Conservation (phyloP, 768 basidiomycete species). For the Serpula lacrymans region DNA sequence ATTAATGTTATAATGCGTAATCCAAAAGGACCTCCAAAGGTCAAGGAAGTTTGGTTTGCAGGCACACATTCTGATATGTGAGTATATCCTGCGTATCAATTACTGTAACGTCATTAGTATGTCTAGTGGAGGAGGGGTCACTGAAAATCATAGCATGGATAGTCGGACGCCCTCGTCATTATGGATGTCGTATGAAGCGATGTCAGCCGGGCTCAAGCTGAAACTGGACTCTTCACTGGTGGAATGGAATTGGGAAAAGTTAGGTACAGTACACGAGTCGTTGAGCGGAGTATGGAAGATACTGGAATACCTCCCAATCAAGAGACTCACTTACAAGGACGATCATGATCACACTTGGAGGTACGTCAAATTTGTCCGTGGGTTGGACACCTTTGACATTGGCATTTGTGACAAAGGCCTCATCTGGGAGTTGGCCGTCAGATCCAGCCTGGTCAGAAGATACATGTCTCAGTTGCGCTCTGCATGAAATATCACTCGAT, state of each 20-base stretch:
- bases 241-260: conserved; percentile 8
- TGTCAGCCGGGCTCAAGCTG: conserved; percentile 20
- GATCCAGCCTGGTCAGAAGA: conserved; percentile 26
- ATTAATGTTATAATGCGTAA: no score
- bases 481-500: conserved; percentile 24
- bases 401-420: conserved; percentile 14
- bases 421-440: conserved; percentile 22
- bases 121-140: conserved; percentile 17
- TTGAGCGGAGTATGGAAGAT: conserved; percentile 8
- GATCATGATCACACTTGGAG: conserved; percentile 18
- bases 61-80: conserved; percentile 23
- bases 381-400: conserved; percentile 2
- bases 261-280: no score
- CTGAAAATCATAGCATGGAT: conserved; percentile 4
- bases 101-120: not conserved
- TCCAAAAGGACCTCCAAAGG: no score
- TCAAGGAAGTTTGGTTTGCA: conserved; percentile 27
- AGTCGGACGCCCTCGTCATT: conserved; percentile 17
- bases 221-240: conserved; percentile 1
- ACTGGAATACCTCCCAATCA: conserved; percentile 21
- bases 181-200: conserved; percentile 34
- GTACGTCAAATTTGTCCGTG: conserved; percentile 14
- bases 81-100: conserved; percentile 2
- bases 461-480: conserved; percentile 28
- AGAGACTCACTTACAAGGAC: conserved; percentile 23